Evolutionary conservation across 2,329 filamentous ascomycete genomes (phyloP).

Genomic region (Lasiodiplodia sp.): DNA sequence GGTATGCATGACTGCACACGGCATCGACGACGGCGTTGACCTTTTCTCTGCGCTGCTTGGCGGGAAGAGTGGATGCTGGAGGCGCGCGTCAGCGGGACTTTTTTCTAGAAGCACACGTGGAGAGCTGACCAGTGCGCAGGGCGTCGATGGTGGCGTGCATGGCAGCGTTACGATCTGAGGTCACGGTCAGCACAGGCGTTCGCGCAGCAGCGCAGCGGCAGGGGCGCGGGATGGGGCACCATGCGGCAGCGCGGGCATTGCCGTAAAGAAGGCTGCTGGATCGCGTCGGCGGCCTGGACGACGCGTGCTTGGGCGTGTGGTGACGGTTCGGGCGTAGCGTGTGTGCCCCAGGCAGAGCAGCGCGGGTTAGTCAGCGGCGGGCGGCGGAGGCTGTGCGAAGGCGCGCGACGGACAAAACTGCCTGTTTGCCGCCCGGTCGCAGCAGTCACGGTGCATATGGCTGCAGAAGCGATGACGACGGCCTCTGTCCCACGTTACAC

Average conservation of each 20-base stretch:
- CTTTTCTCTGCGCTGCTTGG: constrained; percentile 70
- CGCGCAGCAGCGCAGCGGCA: constrained; percentile 32
- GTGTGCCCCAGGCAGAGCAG: not conserved
- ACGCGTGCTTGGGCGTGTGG: not conserved
- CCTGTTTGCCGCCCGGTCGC: constrained; percentile 21
- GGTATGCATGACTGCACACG: constrained; percentile 69
- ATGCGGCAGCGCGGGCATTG: constrained; percentile 22
- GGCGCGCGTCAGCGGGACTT: constrained; percentile 38
- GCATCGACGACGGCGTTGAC: constrained; percentile 70
- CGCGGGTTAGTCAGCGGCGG: not conserved
- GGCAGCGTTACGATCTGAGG: constrained; percentile 25
- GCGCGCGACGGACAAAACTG: constrained; percentile 3
- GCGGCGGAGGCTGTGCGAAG: not conserved
- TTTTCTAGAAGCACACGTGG: constrained; percentile 25
- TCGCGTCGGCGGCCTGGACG: not conserved
- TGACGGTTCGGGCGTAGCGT: not conserved
- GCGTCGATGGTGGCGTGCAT: constrained; percentile 43
- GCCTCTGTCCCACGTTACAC: constrained; percentile 17
- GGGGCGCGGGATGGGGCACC: constrained; percentile 18
- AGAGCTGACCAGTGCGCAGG: constrained; percentile 43
- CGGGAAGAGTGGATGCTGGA: constrained; percentile 54
- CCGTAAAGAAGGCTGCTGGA: not conserved
- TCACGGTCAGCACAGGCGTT: constrained; percentile 10
- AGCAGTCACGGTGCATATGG: constrained; percentile 26
- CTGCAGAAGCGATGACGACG: constrained; percentile 17